Percentiles rank a stretch among this genome's conserved stretches.
Conservation (phyloP, 140 eudicot genomes). For the Cichorium intybus region DNA sequence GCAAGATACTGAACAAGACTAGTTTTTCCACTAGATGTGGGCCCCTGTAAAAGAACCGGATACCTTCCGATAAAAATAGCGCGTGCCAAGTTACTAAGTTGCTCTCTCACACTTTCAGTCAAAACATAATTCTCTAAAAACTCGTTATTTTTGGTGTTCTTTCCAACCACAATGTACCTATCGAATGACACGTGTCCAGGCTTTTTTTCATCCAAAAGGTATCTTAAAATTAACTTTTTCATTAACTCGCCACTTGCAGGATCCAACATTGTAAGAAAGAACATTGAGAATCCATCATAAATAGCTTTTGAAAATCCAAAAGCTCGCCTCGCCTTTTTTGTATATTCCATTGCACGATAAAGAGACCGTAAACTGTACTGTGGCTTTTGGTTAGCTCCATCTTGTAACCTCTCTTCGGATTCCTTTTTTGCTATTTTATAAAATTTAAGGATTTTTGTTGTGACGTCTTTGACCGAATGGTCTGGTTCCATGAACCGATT, state of each 20-base stretch:
- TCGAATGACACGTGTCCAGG: constrained; percentile 48
- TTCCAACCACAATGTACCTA: constrained; percentile 35
- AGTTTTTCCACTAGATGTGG: constrained; percentile 98
- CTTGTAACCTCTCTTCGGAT: constrained; percentile 88
- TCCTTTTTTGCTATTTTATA: constrained; percentile 79
- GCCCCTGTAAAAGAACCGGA: constrained; percentile 96
- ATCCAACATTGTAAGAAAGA: constrained; percentile 71
- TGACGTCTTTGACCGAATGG: constrained; percentile 35
- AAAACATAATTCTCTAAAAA: constrained; percentile 51
- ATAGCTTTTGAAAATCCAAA: constrained; percentile 58
- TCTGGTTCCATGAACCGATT: constrained; percentile 51
- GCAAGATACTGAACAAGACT: constrained; percentile 97
- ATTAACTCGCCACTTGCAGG: constrained; percentile 70
- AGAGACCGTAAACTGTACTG: constrained; percentile 95
- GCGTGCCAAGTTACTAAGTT: constrained; percentile 72
- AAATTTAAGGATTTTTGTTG: constrained; percentile 50
- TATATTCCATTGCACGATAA: constrained; percentile 86
- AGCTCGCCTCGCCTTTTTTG: constrained; percentile 44
- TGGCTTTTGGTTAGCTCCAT: constrained; percentile 99
- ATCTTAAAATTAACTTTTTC: constrained; percentile 46
- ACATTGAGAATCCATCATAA: constrained; percentile 95
- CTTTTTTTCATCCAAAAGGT: constrained; percentile 47
- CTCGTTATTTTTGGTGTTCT: constrained; percentile 28
- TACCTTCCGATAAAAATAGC: constrained; percentile 69
- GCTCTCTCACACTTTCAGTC: constrained; percentile 75